phyloP scores from a whole-genome alignment of 2,329 filamentous ascomycete species.

The Aspergillus ruber region DNA sequence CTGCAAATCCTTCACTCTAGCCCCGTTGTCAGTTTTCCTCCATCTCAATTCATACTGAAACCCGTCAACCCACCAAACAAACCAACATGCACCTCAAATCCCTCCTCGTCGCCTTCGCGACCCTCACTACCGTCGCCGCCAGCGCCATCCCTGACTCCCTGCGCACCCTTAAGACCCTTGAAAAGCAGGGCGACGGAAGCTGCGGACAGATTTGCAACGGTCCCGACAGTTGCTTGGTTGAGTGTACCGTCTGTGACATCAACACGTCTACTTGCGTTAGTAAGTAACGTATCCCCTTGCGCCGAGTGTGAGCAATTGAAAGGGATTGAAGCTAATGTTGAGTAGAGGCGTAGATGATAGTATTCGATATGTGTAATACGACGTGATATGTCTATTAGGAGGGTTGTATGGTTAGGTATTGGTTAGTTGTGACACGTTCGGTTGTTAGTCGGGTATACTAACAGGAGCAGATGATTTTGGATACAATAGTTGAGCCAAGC shows the following conservation, averaged over 20 bases:
- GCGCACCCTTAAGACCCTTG: neutral
- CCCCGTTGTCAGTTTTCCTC: neutral
- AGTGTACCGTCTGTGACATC: conserved; percentile 3
- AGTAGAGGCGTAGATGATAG: too few species aligned
- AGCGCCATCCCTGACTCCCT: neutral
- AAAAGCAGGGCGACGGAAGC: neutral
- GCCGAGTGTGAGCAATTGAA: too few species aligned
- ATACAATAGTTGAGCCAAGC: too few species aligned
- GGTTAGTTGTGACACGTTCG: too few species aligned
- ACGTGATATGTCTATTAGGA: too few species aligned
- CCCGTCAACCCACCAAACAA: neutral
- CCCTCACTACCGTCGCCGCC: neutral
- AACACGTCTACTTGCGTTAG: neutral
- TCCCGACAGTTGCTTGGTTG: conserved; percentile 1
- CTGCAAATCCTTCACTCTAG: too few species aligned
- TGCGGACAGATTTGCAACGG: conserved; percentile 6
- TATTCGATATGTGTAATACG: neutral
- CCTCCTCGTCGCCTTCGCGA: neutral
- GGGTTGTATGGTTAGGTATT: too few species aligned
- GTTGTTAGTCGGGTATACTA: too few species aligned
- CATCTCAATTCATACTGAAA: neutral
- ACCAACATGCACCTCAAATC: neutral
- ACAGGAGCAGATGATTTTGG: too few species aligned
- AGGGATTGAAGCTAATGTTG: too few species aligned
- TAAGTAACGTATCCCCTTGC: neutral